Base-by-base conservation (phyloP, 176 grass and related monocot genomes). In the Poa pratensis region DNA sequence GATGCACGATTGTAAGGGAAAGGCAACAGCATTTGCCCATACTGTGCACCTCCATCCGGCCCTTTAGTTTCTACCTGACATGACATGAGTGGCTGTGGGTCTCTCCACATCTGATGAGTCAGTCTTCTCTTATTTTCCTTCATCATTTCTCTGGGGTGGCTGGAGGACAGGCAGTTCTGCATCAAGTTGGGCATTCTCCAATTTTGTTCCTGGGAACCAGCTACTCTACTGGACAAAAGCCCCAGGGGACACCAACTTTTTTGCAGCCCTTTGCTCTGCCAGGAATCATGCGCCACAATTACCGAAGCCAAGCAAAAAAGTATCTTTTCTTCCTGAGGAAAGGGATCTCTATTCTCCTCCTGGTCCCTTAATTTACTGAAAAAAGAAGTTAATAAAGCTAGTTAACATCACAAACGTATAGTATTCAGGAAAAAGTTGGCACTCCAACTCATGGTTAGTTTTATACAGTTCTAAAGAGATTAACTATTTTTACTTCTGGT, bases 221-320 rank as follows among this genome's bases (percentile, higher is more conserved):
- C 75, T 37, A 65, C 57, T 27, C 75, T 37, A 65, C 57, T 27
- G 66, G 82, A 80, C 76, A 59, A 85, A n/a, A 39, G 43, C 75
- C 79, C 48, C 59, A 69, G 77, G 59, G 50, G 82, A 68, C 49
- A 82, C 88, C 72, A 86, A 82, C 72, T 86, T 85, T 85, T 82
- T 63, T 82, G 72, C 88, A 82, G 72, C 62, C 57, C 46, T 75
- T 69, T 62, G 70, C 82, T 64, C 61, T 69, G 80, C 80, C 80
- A 69, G 80, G 85, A 87, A 80, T 87, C 76, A 60, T 87, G 59
- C 76, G 87, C 69, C 89, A 76, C 89, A 91, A 81, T 80, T 87
- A 84, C 85, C 89, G 51, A 91, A 69, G 78, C 61, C 61, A 61
- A 76, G 7, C 70, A 50, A 30, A 67, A 86, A 82, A 83, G 50